A percentile compares a stretch with the other conserved stretches of the same genome.
These are phyloP conservation scores for Osmanthus fragrans DNA, from an alignment of 257 asterid species.

Conservation along the genomic window DNA sequence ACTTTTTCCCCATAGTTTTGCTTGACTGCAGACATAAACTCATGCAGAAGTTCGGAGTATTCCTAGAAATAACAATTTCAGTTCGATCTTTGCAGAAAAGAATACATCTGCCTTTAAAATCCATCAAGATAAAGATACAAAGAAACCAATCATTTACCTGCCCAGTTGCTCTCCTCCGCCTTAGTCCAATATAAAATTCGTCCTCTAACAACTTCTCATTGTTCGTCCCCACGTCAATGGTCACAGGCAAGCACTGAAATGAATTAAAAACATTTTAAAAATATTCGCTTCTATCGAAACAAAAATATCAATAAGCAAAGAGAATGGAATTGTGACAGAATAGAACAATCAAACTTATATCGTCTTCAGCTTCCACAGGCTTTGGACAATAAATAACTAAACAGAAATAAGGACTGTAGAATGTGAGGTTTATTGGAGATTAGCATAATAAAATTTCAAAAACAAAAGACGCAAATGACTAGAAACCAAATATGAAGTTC, in stretches of 20 bases:
- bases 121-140: neutral
- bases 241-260: conserved; percentile 83
- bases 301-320: conserved; percentile 11
- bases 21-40: conserved; percentile 89
- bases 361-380: neutral
- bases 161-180: conserved; percentile 90
- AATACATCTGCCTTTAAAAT: neutral
- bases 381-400: neutral
- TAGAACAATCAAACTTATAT: neutral
- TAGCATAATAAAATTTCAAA: neutral
- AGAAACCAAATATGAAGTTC: neutral
- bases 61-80: conserved; percentile 49
- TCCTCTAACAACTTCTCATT: conserved; percentile 74
- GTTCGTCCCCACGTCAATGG: conserved; percentile 95
- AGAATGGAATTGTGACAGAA: neutral
- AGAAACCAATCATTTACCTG: conserved; percentile 48
- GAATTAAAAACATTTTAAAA: conserved; percentile 3
- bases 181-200: conserved; percentile 91
- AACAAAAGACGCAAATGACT: neutral
- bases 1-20: conserved; percentile 93
- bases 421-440: neutral
- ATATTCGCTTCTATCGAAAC: conserved; percentile 4
- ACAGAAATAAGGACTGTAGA: neutral
- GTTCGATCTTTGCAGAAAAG: conserved; percentile 13
- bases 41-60: conserved; percentile 78